Evolutionary conservation across 352 stramenopile species (phyloP), one percentile per base, ranked within the genome.

Genomic region (Globisporangium nodosum): DNA sequence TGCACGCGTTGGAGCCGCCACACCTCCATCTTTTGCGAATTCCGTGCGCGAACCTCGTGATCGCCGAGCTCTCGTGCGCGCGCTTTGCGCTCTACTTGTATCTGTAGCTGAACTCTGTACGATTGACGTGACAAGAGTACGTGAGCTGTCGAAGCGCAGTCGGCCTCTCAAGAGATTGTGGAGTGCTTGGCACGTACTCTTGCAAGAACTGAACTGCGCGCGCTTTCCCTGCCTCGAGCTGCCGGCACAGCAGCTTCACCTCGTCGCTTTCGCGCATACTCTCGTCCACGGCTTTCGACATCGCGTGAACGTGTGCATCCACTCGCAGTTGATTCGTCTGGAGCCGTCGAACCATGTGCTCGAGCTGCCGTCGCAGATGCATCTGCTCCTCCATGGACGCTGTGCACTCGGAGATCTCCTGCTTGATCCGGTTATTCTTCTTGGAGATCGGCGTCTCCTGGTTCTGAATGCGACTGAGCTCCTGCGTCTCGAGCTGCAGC

Each of bases 321-420:
- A 91, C 78, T 27, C 80, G 78, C 30, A 92, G 62, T 37, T 92
- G 82, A 0, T 76, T 85, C 3, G 78, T 89, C 63, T 92, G 80
- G 6, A 94, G 67, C 0, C 84, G 78, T 12, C 82, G 75, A 48
- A 90, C 75, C 84, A 94, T 92, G 73, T 92, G 84, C 63, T 92
- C 81, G 3, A 91, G 69, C 52, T 92, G 81, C 46, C 82, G 56
- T 5, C 81, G 68, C 16, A 75, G 52, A 64, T 91, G 77, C 76
- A 90, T 87, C 66, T 94, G 79, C 58, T 92, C 79, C 52, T 94
- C 84, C 81, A 90, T 90, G 0, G 71, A 80, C 16, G 71, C 37
- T 46, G 80, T 90, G 53, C 78, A 90, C 30, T 75, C 64, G n/a
- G 70, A 63, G 50, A 94, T 94, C 1, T 89, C 73, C 13, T 85